Base-by-base conservation (phyloP, 805 yeast species). In the Ogataea zsoltii region DNA sequence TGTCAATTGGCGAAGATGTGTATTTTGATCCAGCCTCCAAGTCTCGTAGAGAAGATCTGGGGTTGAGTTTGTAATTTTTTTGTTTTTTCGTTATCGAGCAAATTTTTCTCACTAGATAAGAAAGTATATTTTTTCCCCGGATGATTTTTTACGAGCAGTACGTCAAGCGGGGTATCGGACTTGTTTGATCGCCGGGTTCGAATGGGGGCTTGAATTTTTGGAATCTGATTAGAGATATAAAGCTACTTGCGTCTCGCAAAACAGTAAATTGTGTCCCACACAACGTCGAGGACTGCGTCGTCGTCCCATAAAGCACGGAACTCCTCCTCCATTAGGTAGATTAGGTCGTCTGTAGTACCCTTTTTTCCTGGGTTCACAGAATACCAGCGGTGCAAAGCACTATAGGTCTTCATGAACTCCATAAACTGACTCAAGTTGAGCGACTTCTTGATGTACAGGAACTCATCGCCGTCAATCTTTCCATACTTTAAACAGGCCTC, bases 241-340 rank as follows among this genome's bases (percentile, higher is more conserved):
- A n/a, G n/a, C n/a, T n/a, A n/a, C n/a, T n/a, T n/a, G n/a, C 62
- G 62, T 44, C 65, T 63, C 5, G 81, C 78, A 56, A 80, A 69
- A 3, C 74, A 70, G 56, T 77, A 79, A 29, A 77, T 75, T 0
- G 88, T 79, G 2, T 76, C 77, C 79, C 82, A 81, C 16, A 74
- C 72, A 12, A 76, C 67, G 14, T 68, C 68, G 17, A 78, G 50
- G 21, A 64, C 63, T 0, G 70, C 66, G n/a, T 66, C 67, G 16
- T 69, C 70, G 11, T 62, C 61, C 77, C 86, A 76, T 3, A n/a
- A n/a, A n/a, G 76, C 77, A n/a, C 55, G 58, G 25, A 59, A 41
- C 16, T 60, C 63, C 1, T 53, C 44, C 35, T 44, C 46, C 56
- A 59, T 47, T 15, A 50, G 31, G 10, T 34, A 45, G 28, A 54